Percentiles rank a stretch among this genome's conserved stretches.
These are phyloP conservation scores for Linum trigynum DNA, from an alignment of 345 rosid species.

Conservation along the genomic window DNA sequence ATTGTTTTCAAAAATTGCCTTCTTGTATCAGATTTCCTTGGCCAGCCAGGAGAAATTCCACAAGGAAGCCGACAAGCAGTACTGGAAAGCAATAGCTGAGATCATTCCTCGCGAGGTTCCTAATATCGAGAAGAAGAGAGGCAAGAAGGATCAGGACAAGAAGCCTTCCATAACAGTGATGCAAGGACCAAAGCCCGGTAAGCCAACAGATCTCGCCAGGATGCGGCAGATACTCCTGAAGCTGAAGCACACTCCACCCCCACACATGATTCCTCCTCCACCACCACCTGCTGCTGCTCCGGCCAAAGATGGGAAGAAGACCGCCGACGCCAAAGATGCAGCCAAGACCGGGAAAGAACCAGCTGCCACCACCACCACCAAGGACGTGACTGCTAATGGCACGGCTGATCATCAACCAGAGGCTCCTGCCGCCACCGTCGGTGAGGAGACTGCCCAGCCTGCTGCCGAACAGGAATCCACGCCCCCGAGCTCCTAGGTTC, in stretches of 20 bases:
- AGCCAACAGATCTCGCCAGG: slow-evolving; percentile 28
- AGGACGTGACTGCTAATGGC: slow-evolving; percentile 23
- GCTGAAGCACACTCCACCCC: slow-evolving; percentile 29
- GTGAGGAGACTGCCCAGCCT: no score
- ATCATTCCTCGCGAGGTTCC: slow-evolving; percentile 25
- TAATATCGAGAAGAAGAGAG: slow-evolving; percentile 29
- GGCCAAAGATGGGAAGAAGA: slow-evolving; percentile 22
- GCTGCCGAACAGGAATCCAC: no score
- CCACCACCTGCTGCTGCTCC: slow-evolving; percentile 23
- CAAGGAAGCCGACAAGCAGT: slow-evolving; percentile 28
- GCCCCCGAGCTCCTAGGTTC: no score
- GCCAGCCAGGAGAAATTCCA: slow-evolving; percentile 29
- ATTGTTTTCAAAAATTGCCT: background rate
- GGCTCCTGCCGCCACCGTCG: background rate
- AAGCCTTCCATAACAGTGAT: slow-evolving; percentile 21
- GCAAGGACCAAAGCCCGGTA: slow-evolving; percentile 32
- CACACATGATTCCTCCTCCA: slow-evolving; percentile 31
- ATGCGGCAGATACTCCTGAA: slow-evolving; percentile 27
- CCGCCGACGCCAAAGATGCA: slow-evolving; percentile 14
- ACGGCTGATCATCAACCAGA: slow-evolving; percentile 12
- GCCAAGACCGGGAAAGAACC: slow-evolving; percentile 11
- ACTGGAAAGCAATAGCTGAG: slow-evolving; percentile 30
- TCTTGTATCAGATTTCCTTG: slow-evolving; percentile 15
- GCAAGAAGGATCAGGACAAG: slow-evolving; percentile 30
- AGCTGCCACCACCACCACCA: slow-evolving; percentile 1